These are phyloP conservation scores for Magnusiomyces magnusii DNA, from an alignment of 1,139 yeast species.

Conservation along the genomic window DNA sequence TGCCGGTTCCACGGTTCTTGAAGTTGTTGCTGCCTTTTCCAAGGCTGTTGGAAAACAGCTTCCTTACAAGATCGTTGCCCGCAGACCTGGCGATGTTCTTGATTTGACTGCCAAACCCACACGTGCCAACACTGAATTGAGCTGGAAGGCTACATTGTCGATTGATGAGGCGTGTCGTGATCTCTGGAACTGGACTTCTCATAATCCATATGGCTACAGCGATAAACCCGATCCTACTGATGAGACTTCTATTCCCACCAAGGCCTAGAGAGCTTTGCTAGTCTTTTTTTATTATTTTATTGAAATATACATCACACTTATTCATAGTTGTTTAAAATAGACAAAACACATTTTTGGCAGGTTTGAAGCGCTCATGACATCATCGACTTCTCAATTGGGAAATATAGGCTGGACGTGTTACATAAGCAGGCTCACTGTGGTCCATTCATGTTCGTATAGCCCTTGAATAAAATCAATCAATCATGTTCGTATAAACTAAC, in stretches of 20 bases:
- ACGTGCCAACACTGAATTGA: slow-evolving; percentile 57
- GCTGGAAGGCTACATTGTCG: slow-evolving; percentile 53
- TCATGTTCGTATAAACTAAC: background rate
- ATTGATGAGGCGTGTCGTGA: slow-evolving; percentile 63
- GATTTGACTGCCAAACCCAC: slow-evolving; percentile 65
- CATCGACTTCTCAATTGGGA: too few species aligned
- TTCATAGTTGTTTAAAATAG: too few species aligned
- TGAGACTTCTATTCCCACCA: background rate
- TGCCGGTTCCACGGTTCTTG: slow-evolving; percentile 67
- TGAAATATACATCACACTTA: too few species aligned
- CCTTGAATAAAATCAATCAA: too few species aligned
- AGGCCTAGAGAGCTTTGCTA: background rate
- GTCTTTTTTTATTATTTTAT: background rate
- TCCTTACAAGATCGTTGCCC: slow-evolving; percentile 56
- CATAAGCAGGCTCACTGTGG: too few species aligned
- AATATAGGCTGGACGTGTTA: too few species aligned
- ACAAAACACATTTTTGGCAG: too few species aligned
- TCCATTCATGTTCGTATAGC: too few species aligned
- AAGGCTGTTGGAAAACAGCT: slow-evolving; percentile 60
- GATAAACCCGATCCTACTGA: slow-evolving; percentile 14
- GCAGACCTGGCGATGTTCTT: slow-evolving; percentile 76
- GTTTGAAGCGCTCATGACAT: too few species aligned
- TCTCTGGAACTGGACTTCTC: slow-evolving; percentile 70
- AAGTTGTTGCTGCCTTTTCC: slow-evolving; percentile 60
- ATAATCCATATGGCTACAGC: slow-evolving; percentile 59